These are phyloP conservation scores for Ormosia semicastrata DNA, from an alignment of 306 rosid genomes.

Conservation along the genomic window DNA sequence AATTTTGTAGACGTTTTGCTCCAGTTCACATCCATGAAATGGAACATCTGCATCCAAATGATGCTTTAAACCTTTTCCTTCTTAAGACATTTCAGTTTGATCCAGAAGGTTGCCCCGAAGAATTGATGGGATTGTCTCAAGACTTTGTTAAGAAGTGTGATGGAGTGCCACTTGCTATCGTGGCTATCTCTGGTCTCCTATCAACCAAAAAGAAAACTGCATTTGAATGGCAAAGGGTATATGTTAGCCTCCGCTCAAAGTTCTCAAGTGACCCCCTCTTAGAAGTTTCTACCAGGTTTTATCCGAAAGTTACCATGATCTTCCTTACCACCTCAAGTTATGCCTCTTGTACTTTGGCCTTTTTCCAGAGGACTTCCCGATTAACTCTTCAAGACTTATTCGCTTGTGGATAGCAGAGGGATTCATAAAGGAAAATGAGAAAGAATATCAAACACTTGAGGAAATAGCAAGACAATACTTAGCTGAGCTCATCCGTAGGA, in stretches of 20 bases:
- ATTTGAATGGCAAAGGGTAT: slow-evolving; percentile 10
- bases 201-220: neutral
- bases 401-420: slow-evolving; percentile 11
- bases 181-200: neutral
- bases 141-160: slow-evolving; percentile 10
- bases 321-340: neutral
- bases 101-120: too few relatives aligned
- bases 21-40: too few relatives aligned
- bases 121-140: neutral
- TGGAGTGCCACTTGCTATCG: slow-evolving; percentile 7
- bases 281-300: neutral
- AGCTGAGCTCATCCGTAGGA: neutral
- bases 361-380: neutral
- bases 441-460: neutral
- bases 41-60: too few relatives aligned
- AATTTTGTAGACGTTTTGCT: neutral
- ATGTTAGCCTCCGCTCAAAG: neutral
- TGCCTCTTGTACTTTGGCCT: neutral
- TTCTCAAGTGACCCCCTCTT: neutral
- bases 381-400: neutral
- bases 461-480: neutral
- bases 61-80: too few relatives aligned
- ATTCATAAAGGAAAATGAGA: neutral
- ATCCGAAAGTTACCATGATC: slow-evolving; percentile 10
- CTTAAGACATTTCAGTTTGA: too few relatives aligned